phyloP scores from a whole-genome alignment of 805 yeast species.

The Danielia reshetovae region DNA sequence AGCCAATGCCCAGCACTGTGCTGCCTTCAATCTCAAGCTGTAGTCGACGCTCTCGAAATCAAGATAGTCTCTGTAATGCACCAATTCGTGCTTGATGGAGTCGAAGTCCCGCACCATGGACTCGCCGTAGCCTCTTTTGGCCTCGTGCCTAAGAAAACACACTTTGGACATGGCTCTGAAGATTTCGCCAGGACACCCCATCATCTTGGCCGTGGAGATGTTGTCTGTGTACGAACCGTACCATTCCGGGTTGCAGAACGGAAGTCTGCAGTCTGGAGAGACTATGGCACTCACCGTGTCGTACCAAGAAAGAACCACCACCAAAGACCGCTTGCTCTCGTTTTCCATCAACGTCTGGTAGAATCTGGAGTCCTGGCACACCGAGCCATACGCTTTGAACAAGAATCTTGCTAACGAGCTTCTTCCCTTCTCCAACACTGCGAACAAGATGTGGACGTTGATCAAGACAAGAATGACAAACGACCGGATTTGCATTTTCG shows the following conservation, averaged over 20 bases:
- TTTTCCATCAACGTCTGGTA: constrained; percentile 39
- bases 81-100: constrained; percentile 29
- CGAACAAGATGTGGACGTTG: constrained; percentile 52
- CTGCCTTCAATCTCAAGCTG: constrained; percentile 43
- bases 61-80: constrained; percentile 48
- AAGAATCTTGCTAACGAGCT: constrained; percentile 49
- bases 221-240: constrained; percentile 42
- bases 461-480: constrained; percentile 47
- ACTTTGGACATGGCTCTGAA: constrained; percentile 44
- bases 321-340: constrained; percentile 47
- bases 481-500: constrained; percentile 13
- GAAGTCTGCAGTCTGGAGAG: constrained; percentile 54
- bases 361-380: constrained; percentile 42
- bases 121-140: constrained; percentile 8
- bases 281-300: constrained; percentile 55
- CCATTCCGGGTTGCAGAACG: constrained; percentile 51
- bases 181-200: constrained; percentile 61
- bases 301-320: constrained; percentile 56
- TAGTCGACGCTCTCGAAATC: constrained; percentile 22
- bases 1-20: constrained; percentile 55
- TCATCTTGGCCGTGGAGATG: constrained; percentile 49
- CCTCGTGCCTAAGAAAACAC: constrained; percentile 34
- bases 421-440: constrained; percentile 51
- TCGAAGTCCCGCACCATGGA: constrained; percentile 20
- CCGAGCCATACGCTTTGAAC: constrained; percentile 46